Evolutionary conservation across 164 flowering plant species (phyloP), one percentile per base, ranked within the genome.

Genomic region (Protea cynaroides): DNA sequence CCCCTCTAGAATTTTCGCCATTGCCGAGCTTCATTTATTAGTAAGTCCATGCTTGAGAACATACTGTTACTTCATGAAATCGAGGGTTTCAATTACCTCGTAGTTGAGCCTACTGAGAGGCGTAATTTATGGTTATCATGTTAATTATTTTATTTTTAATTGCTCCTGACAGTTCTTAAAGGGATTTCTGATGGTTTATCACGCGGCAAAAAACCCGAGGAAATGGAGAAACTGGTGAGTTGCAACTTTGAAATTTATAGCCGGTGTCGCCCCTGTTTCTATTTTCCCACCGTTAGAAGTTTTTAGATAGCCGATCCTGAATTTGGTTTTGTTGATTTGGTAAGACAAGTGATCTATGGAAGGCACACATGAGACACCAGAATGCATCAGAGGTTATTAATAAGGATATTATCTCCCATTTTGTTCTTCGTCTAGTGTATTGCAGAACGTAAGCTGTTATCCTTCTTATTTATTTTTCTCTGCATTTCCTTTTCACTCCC

Each of bases 341-440:
- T 15, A 70, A 92, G 96, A 87, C 71, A 24, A 24, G 0, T 0
- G 85, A 81, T 37, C 72, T 90, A 1, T 89, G 86, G 98, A 90
- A 72, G 66, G 75, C 78, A 25, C 72, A 86, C 65, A 90, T 90
- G 97, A 81, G 80, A 69, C 94, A 86, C 76, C 78, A 78, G 40
- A 68, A 79, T 14, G 58, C 85, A 43, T 76, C 87, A 2, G 83
- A 87, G 69, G 66, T 67, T 25, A 55, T 72, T 34, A 79, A 86
- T 72, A 94, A 90, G 82, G 98, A 94, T 57, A 73, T 90, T 34
- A 89, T 89, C 29, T 94, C 97, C 14, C 97, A 94, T 59, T 89
- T 89, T 69, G 96, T 85, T 59, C 76, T 94, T 34, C 92, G 96
- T 9, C 95, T 94, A 25, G 98, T 90, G 8, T 87, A 94, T 61